Evolutionary conservation across 2,329 filamentous ascomycete genomes (phyloP).

Genomic region (Chrysoporthe austroafricana): DNA sequence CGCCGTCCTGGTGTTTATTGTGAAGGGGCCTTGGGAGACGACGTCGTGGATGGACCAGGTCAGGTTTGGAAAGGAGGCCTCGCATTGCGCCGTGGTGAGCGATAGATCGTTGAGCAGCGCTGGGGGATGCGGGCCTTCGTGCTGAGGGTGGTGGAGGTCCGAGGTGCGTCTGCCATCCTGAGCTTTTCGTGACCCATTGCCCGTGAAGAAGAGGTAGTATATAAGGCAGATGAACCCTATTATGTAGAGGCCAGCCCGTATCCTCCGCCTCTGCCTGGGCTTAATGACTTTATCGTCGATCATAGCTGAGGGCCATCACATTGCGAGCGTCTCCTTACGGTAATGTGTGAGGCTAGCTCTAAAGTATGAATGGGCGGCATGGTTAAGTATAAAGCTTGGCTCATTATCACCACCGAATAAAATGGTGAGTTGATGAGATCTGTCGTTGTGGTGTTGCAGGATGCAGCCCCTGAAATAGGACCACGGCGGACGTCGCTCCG

Average conservation of each 20-base stretch:
- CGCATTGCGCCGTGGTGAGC: conserved; percentile 49
- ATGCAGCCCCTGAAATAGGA: conserved; percentile 24
- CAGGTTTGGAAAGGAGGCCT: conserved; percentile 49
- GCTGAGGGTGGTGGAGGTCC: background rate
- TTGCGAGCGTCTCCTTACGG: background rate
- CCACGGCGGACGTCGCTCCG: conserved; percentile 24
- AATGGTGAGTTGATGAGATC: conserved; percentile 7
- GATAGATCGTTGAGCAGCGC: conserved; percentile 41
- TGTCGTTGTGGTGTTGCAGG: conserved; percentile 22
- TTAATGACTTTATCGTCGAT: conserved; percentile 31
- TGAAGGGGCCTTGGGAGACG: conserved; percentile 49
- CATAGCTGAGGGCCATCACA: conserved; percentile 23
- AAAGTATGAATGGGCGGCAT: background rate
- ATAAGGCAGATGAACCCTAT: conserved; percentile 31
- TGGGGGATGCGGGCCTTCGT: conserved; percentile 18
- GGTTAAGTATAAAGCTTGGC: background rate
- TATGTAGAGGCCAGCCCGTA: conserved; percentile 32
- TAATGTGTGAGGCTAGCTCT: background rate
- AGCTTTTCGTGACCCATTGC: background rate
- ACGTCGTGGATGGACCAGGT: conserved; percentile 50
- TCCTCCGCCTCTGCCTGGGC: conserved; percentile 30
- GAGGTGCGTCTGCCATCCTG: background rate
- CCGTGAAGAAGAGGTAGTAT: conserved; percentile 35
- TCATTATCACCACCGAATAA: background rate
- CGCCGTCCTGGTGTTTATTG: conserved; percentile 42